Base-by-base conservation (phyloP, 2,329 filamentous ascomycete species). In the Colletotrichum orbiculare region DNA sequence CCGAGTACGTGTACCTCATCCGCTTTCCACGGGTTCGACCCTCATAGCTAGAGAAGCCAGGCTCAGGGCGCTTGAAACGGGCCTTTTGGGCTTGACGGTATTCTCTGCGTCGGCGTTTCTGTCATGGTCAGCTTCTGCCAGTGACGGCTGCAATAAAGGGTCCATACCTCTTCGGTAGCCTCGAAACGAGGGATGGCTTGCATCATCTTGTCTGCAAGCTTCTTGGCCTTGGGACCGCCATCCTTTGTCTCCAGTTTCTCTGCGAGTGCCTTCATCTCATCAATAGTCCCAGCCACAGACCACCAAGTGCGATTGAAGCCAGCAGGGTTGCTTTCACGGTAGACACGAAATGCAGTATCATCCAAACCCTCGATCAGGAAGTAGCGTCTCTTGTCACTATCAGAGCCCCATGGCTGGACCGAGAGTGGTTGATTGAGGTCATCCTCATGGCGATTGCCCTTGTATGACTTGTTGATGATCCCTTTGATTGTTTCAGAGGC, bases 11-110 rank as follows among this genome's bases (percentile, higher is more conserved):
- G 74, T 99, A 99, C 77, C 94, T 96, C 80, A 97, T 91, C 67
- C 95, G 91, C 82, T 99, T 98, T 61, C 96, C 96, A 64, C 96
- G 89, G 6, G 96, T 99, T 57, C 96, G 92, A 54, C 96, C 96
- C 80, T 99, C 96, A 76, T 99, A 99, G 63, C 97, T 83, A 1
- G 94, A 97, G 75, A 95, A 96, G 5, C 94, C 94, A 9, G 91
- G 90, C 71, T 97, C 94, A 6, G 94, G 93, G 6, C 94, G 88
- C 69, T 91, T 87, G 79, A 98, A 98, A 64, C 92, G 90, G 67
- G 95, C 92, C 74, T 95, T 95, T 68, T 93, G 92, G 71, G 89
- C 85, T 74, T 93, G 87, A 13, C 96, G 90, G 73, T 99, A 98
- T 73, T 99, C 96, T 63, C 96, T 91, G 48, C 94, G 91, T 77